Percentiles rank a stretch among this genome's conserved stretches.
phyloP scores from a whole-genome alignment of 2,329 filamentous ascomycete genomes.

The Ceratocystis variospora region DNA sequence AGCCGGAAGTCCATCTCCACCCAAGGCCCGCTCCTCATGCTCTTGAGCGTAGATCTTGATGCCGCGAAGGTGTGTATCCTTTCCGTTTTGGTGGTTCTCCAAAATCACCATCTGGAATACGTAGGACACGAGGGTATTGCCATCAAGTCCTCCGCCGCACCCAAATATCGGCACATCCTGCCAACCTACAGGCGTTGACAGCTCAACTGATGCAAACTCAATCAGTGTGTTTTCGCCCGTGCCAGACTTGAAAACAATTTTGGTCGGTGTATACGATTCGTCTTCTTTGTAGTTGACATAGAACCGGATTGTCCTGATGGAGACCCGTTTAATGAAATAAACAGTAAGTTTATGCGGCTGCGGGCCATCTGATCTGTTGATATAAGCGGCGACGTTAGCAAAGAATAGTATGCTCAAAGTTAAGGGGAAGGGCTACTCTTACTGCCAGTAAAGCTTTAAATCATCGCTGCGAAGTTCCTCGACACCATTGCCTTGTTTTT shows the following conservation, averaged over 20 bases:
- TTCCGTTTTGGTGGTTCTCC: conserved; percentile 98
- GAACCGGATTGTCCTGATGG: conserved; percentile 64
- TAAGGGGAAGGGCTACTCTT: conserved; percentile 25
- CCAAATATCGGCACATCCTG: conserved; percentile 58
- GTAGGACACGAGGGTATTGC: conserved; percentile 69
- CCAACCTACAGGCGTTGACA: conserved; percentile 75
- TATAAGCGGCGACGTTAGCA: conserved; percentile 12
- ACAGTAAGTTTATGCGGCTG: conserved; percentile 73
- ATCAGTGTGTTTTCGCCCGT: conserved; percentile 85
- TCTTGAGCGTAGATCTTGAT: conserved; percentile 68
- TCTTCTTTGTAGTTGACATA: conserved; percentile 85
- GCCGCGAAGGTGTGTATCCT: conserved; percentile 92
- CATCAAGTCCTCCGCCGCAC: conserved; percentile 46
- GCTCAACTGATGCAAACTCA: conserved; percentile 68
- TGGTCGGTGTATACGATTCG: conserved; percentile 92
- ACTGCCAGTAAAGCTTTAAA: conserved; percentile 67
- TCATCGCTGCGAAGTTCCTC: conserved; percentile 63
- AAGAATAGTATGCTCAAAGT: not conserved
- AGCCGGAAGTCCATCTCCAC: conserved; percentile 14
- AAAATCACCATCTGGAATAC: conserved; percentile 80
- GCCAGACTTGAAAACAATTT: conserved; percentile 76
- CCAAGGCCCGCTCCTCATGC: conserved; percentile 27
- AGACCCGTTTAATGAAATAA: conserved; percentile 72
- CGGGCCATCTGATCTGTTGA: conserved; percentile 58
- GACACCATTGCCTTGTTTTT: conserved; percentile 68